Percentiles rank a stretch among this genome's conserved stretches.
Evolutionary conservation across 2,329 filamentous ascomycete genomes (phyloP).

Genomic region (Fusarium hainanense): DNA sequence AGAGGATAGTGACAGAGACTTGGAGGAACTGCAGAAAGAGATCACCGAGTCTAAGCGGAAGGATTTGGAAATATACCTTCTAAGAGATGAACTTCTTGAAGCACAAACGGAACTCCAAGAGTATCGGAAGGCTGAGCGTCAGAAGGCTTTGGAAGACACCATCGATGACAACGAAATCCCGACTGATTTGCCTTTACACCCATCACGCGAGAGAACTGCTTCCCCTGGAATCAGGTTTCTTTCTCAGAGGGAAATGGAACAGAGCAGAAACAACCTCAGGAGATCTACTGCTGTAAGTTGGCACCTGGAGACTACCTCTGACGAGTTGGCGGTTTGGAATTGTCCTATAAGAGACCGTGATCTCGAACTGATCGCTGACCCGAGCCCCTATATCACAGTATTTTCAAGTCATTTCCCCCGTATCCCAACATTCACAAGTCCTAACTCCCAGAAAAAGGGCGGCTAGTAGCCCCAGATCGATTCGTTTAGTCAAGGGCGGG

Average conservation of each 20-base stretch:
- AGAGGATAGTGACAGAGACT: background rate
- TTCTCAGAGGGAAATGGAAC: rapidly evolving
- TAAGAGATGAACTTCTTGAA: background rate
- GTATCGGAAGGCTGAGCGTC: no score
- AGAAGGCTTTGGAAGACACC: background rate
- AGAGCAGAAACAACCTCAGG: background rate
- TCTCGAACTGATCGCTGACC: background rate
- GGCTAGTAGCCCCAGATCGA: no score
- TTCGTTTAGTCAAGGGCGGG: no score
- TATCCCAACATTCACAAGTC: background rate
- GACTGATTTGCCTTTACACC: background rate
- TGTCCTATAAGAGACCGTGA: background rate
- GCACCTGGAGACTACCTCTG: background rate
- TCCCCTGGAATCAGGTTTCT: background rate
- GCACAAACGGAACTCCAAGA: rapidly evolving
- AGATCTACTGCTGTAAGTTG: background rate
- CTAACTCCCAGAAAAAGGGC: background rate
- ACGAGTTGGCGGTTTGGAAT: background rate
- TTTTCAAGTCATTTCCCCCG: background rate
- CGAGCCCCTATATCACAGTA: background rate
- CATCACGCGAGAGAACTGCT: background rate
- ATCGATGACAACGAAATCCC: background rate
- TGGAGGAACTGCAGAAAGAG: background rate
- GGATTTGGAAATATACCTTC: background rate
- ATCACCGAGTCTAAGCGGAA: background rate